Evolutionary conservation across 2,329 filamentous ascomycete genomes (phyloP), one percentile per base, ranked within the genome.

Genomic region (Dactylellina sp.): DNA sequence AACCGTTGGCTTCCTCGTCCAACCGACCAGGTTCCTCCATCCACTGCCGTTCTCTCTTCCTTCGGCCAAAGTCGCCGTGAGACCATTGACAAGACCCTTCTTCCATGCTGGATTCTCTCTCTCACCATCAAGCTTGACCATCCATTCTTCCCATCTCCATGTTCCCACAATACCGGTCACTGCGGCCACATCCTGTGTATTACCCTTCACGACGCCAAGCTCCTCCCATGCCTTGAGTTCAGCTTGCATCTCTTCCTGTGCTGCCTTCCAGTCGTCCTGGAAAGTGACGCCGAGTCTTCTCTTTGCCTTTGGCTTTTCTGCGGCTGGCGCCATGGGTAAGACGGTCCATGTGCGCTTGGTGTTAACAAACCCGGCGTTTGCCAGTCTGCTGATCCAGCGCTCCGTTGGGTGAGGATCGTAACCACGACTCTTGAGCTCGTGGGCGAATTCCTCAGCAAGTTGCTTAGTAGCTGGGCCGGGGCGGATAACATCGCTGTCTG

Each of bases 71-170:
- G 89, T 83, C 40, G 84, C 84, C 28, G 87, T 84, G 5, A 89
- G 85, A 22, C 85, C 86, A 28, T 88, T 86, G 53, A 89, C 83
- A 77, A 85, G 86, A 1, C 77, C 78, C 60, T 78, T 76, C 49
- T 75, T 76, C 66, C 76, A 76, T 35, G 71, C 63, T 39, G 76
- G 66, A 25, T 75, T 68, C 39, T 75, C 72, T 49, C 70, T 71
- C 52, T 78, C 76, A 3, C 75, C 77, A 7, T 85, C 80, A 39
- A 83, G 84, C 79, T 92, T 91, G 77, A 97, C 83, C 81, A 98
- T 86, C 95, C 95, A 99, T 80, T 92, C 91, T 85, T 99, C 95
- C 94, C 93, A 99, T 80, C 89, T 89, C 89, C 93, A 95, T 24
- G 90, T 89, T 2, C 92, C 95, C 0, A 94, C 88, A 42, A 98